These are phyloP conservation scores for Cryphonectria japonica DNA, from an alignment of 2,329 filamentous ascomycete species.

Conservation along the genomic window DNA sequence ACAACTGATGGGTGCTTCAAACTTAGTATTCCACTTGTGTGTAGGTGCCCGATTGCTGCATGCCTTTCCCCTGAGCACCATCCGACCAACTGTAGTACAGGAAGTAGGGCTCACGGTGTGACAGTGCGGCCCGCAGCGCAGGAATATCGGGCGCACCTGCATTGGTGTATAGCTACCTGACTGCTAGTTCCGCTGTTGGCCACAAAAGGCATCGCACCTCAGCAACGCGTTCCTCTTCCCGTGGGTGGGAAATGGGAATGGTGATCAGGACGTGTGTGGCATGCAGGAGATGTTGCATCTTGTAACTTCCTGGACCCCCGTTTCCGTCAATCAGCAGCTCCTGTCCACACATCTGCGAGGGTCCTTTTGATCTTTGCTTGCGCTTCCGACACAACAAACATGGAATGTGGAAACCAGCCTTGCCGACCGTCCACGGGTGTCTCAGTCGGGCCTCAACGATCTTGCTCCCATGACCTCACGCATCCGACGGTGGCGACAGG, in stretches of 20 bases:
- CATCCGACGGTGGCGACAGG: not conserved
- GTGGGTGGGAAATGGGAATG: not conserved
- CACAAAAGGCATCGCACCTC: not conserved
- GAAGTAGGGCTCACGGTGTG: not conserved
- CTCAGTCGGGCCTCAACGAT: not conserved
- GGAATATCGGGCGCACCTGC: slow-evolving; percentile 6
- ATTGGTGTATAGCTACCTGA: not conserved
- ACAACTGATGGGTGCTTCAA: not conserved
- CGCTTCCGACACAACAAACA: not conserved
- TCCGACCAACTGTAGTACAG: not conserved
- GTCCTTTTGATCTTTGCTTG: slow-evolving; percentile 3
- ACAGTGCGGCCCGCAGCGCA: not conserved
- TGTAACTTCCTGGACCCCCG: not conserved
- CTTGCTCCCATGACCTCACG: not conserved
- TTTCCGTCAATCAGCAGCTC: slow-evolving; percentile 20
- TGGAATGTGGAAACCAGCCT: not conserved
- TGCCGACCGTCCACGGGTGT: not conserved
- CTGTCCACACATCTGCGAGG: not conserved
- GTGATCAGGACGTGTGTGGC: not conserved
- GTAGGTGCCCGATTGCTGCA: not conserved
- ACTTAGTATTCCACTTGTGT: not conserved
- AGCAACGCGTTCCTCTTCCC: not conserved
- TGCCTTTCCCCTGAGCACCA: not conserved
- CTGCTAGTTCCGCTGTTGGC: not conserved
- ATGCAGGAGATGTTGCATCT: not conserved